Conservation (phyloP, 2,329 filamentous ascomycete genomes). For the Alternaria alternata region DNA sequence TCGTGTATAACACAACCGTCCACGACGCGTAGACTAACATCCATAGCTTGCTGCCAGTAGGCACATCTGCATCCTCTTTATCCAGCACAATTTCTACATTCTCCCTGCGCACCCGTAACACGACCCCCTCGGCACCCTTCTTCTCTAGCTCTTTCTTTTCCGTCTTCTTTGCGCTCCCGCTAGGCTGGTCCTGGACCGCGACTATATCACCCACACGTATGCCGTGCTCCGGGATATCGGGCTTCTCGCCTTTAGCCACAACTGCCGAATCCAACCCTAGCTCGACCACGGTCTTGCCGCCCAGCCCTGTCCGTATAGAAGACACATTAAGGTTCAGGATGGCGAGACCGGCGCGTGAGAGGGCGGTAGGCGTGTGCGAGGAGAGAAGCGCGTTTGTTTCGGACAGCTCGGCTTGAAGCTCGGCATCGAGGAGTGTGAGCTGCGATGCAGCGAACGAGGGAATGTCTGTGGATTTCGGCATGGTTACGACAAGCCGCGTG, state of each 20-base stretch:
- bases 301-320: conserved; percentile 85
- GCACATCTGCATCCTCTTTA: conserved; percentile 65
- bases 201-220: conserved; percentile 81
- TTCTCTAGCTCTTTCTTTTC: conserved; percentile 75
- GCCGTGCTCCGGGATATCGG: conserved; percentile 76
- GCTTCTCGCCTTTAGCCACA: conserved; percentile 52
- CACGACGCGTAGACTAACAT: conserved; percentile 58
- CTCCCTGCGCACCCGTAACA: conserved; percentile 68
- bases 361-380: conserved; percentile 70
- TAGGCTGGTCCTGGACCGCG: conserved; percentile 75
- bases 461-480: conserved; percentile 60
- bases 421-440: conserved; percentile 72
- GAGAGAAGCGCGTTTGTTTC: conserved; percentile 74
- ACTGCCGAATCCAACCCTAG: conserved; percentile 77
- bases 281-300: conserved; percentile 89
- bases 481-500: conserved; percentile 10
- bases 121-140: conserved; percentile 74
- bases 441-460: conserved; percentile 75
- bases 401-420: conserved; percentile 75
- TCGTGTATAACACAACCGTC: conserved; percentile 4
- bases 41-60: conserved; percentile 66
- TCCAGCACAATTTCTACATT: conserved; percentile 74
- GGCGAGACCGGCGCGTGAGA: conserved; percentile 80
- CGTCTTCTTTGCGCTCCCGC: conserved; percentile 73
- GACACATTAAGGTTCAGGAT: conserved; percentile 77